Evolutionary conservation across 75 land plant genomes (phyloP), one percentile per base, ranked within the genome.

Genomic region (Azolla pinnata): DNA sequence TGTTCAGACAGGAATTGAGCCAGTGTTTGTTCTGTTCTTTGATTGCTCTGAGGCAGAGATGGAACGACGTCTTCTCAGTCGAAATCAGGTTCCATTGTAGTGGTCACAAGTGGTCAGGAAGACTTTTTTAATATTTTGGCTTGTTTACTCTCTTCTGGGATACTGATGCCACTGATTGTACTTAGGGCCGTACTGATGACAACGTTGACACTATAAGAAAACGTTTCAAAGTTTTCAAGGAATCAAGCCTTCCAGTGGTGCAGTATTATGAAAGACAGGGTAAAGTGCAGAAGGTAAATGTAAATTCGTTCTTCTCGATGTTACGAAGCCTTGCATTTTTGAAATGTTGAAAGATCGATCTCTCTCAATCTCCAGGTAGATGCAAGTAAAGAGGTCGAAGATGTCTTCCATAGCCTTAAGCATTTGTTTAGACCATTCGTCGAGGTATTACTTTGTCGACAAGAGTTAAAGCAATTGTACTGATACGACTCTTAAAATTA

Each of bases 171-270:
- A 27, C 2, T 1, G 29, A 25, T 29, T 59, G 46, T 56, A 7
- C 3, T 8, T 35, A 84, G 97, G 92, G 92, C 53, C 81, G 97
- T 61, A 81, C 60, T 60, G 97, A 90, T 79, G 97, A 90, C 62
- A 90, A 90, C 65, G 73, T 84, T 61, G 92, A 87, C 33, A 81
- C 93, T 42, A 84, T 87, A 67, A 72, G 81, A 62, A 90, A 90
- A 82, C 73, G 93, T 14, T 90, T 90, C 46, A 90, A 72, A 63
- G 88, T 87, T 12, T 90, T 74, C 59, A 17, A 60, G 29, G 97
- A 90, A 62, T 87, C 93, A 46, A 90, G 76, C 68, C 48, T 87
- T 19, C 93, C 95, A 47, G 97, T 91, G 5, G 64, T 91, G 12
- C 61, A 87, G 38, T 74, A 82, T 29, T 91, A 87, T 61, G 65